Base-by-base conservation (phyloP, 176 grass and related monocot genomes). In the Oropetium thomaeum region DNA sequence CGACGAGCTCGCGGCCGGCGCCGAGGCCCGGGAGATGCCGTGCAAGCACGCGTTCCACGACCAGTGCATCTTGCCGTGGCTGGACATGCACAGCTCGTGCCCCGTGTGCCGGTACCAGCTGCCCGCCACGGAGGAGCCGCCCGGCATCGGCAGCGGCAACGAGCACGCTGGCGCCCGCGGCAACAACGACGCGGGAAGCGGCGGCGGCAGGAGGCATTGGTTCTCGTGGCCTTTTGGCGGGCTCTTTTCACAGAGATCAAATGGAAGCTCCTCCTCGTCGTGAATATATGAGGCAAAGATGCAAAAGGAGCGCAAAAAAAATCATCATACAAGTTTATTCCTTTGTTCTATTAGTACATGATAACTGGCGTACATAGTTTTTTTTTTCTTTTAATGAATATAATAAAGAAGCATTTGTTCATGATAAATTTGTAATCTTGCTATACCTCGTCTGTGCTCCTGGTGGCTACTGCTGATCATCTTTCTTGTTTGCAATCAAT, bases 71-170 rank as follows among this genome's bases (percentile, higher is more conserved):
- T 2, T 94, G 44, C 86, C 86, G 22, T 98, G 96, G 96, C 96
- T 98, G 45, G 96, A 88, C 38, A 48, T 85, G 79, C 89, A 98
- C 58, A 93, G 91, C 69, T 94, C 91, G 20, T 98, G 96, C 76
- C 96, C 96, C 15, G 84, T 95, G 52, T 98, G 96, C 68, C 82
- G 96, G 62, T 81, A 84, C 31, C 86, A 88, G 84, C 72, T 98
- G 87, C 91, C 96, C 16, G 67, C 77, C 4, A 86, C 85, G 34
- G 91, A 90, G 65, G 13, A 79, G 14, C 44, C 42, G 29, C 20
- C 2, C 8, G 78, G 33, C 54, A 30, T 55, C 19, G 70, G 30
- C 62, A 8, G 28, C 16, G 48, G 30, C 40, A 38, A 5, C 28
- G 74, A 32, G 45, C 3, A 35, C 31, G 16, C 11, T 15, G 70